A percentile compares a stretch with the other conserved stretches of the same genome.
Conservation (phyloP, 495 filamentous ascomycete genomes). For the Astrothelium macrocarpum region DNA sequence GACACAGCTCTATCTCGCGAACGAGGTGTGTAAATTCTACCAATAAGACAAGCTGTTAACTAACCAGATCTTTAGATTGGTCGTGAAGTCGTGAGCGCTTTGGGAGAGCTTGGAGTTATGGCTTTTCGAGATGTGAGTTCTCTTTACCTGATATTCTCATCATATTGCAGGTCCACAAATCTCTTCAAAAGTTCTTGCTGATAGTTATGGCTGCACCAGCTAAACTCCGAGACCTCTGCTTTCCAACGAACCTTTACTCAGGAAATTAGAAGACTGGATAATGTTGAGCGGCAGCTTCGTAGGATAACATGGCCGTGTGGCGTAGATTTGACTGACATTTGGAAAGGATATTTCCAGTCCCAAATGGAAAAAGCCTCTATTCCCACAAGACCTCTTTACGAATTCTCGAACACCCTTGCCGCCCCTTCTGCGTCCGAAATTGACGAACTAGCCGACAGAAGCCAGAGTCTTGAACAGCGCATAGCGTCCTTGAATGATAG, state of each 20-base stretch:
- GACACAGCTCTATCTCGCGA: constrained; percentile 97
- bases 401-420: constrained; percentile 71
- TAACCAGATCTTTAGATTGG: constrained; percentile 49
- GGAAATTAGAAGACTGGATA: constrained; percentile 92
- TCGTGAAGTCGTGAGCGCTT: constrained; percentile 89
- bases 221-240: constrained; percentile 83
- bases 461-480: constrained; percentile 82
- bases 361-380: constrained; percentile 93
- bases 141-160: constrained; percentile 14
- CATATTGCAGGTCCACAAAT: neutral
- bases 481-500: constrained; percentile 88
- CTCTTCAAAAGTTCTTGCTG: constrained; percentile 11
- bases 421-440: constrained; percentile 87
- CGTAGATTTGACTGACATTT: constrained; percentile 10
- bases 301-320: constrained; percentile 34
- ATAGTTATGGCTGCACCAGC: constrained; percentile 41
- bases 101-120: constrained; percentile 90
- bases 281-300: constrained; percentile 96
- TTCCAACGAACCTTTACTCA: constrained; percentile 97
- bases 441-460: constrained; percentile 84
- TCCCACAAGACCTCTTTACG: constrained; percentile 69
- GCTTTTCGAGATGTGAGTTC: constrained; percentile 89
- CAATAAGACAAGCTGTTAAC: neutral
- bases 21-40: constrained; percentile 42
- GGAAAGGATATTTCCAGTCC: constrained; percentile 71